Conservation (phyloP, 2,329 filamentous ascomycete species). For the Diaporthe eres region DNA sequence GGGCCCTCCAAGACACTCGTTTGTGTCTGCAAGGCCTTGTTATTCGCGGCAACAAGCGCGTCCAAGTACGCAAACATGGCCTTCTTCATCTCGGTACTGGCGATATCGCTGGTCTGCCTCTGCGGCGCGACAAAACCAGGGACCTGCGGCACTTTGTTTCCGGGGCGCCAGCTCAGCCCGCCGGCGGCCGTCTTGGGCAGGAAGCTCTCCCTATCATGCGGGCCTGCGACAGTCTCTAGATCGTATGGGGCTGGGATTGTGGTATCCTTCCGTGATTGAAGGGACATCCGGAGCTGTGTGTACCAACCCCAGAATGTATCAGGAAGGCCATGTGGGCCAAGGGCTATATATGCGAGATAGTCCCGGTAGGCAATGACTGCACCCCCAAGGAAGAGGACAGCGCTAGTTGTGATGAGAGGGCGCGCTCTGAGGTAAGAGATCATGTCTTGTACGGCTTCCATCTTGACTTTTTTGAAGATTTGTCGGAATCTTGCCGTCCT, state of each 20-base stretch:
- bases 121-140: constrained; percentile 55
- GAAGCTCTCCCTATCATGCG: constrained; percentile 41
- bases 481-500: neutral
- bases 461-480: neutral
- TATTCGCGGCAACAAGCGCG: constrained; percentile 47
- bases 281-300: constrained; percentile 43
- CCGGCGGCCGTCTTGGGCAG: constrained; percentile 23
- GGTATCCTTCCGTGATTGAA: constrained; percentile 45
- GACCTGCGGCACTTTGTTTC: constrained; percentile 44
- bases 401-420: constrained; percentile 7
- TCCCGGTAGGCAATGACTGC: constrained; percentile 29
- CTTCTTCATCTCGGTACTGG: constrained; percentile 39
- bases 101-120: constrained; percentile 52
- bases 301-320: constrained; percentile 39
- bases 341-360: constrained; percentile 35
- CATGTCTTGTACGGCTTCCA: neutral
- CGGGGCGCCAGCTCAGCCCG: constrained; percentile 38
- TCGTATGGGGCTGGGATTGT: constrained; percentile 45
- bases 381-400: constrained; percentile 12
- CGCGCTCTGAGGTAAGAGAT: neutral
- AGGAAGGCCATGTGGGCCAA: constrained; percentile 36
- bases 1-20: constrained; percentile 52
- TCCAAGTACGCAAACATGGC: constrained; percentile 48
- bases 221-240: constrained; percentile 35
- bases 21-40: constrained; percentile 46